These are phyloP conservation scores for Aspergillus fumigatiaffinis DNA, from an alignment of 2,329 filamentous ascomycete species.

Conservation along the genomic window DNA sequence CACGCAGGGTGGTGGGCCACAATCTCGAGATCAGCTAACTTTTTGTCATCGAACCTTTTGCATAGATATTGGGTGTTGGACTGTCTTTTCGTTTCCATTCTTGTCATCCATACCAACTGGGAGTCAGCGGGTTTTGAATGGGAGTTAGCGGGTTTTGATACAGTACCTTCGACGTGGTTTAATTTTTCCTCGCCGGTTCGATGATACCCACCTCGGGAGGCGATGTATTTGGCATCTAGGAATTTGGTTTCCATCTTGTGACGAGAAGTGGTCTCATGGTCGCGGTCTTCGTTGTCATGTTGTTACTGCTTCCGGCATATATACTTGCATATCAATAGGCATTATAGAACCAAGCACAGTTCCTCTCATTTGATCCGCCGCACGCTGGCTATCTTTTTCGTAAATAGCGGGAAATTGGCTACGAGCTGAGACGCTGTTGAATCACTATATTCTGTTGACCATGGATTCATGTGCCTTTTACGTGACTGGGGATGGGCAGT, in stretches of 20 bases:
- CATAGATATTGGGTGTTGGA: not conserved
- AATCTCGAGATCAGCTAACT: not conserved
- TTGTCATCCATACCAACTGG: not conserved
- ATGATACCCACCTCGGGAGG: constrained; percentile 17
- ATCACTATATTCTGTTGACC: not conserved
- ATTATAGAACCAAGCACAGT: not conserved
- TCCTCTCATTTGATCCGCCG: not conserved
- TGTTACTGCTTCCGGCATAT: not conserved
- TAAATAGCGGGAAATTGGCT: not conserved
- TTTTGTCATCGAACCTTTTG: not conserved
- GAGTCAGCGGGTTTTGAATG: not conserved
- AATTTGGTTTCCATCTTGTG: constrained; percentile 1
- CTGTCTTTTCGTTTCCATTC: not conserved
- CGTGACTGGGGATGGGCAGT: not conserved
- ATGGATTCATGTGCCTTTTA: not conserved
- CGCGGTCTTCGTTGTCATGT: not conserved
- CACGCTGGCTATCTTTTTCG: not conserved
- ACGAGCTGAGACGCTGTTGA: not conserved
- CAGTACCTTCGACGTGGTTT: constrained; percentile 2
- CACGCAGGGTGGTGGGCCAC: not conserved
- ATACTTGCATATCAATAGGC: not conserved
- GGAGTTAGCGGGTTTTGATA: not conserved
- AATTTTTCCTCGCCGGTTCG: constrained; percentile 5
- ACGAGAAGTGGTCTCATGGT: not conserved
- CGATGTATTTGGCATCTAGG: constrained; percentile 13